phyloP scores from a whole-genome alignment of 2,329 filamentous ascomycete genomes.

The Shiraia sp. region DNA sequence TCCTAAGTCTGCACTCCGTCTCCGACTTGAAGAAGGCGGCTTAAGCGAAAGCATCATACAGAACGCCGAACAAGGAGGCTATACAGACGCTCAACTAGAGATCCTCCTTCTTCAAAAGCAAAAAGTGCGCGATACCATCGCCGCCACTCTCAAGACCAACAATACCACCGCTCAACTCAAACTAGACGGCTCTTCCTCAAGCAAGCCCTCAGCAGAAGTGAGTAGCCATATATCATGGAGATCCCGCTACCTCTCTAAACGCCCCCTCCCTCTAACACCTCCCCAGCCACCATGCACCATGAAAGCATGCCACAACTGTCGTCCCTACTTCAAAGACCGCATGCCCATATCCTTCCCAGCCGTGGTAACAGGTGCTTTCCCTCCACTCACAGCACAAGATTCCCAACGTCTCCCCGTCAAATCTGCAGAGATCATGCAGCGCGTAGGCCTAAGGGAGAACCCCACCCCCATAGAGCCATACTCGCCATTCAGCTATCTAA shows the following conservation, averaged over 20 bases:
- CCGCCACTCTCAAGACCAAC: slow-evolving; percentile 19
- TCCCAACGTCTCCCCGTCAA: slow-evolving; percentile 38
- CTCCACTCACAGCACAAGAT: slow-evolving; percentile 39
- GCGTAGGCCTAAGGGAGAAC: slow-evolving; percentile 33
- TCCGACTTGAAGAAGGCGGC: slow-evolving; percentile 32
- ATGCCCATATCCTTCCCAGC: slow-evolving; percentile 51
- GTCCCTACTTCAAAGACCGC: slow-evolving; percentile 54
- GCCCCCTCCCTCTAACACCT: slow-evolving; percentile 5
- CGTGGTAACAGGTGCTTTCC: slow-evolving; percentile 44
- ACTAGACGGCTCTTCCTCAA: slow-evolving; percentile 25
- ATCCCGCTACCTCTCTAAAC: neutral
- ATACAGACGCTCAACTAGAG: slow-evolving; percentile 36
- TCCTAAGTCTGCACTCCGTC: slow-evolving; percentile 24
- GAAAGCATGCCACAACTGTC: slow-evolving; percentile 55
- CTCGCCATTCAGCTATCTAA: slow-evolving; percentile 11
- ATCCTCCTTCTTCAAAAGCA: slow-evolving; percentile 38
- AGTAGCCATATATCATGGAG: slow-evolving; percentile 3
- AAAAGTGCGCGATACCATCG: slow-evolving; percentile 33
- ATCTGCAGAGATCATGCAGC: slow-evolving; percentile 35
- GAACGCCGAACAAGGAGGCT: slow-evolving; percentile 38
- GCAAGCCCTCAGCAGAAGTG: slow-evolving; percentile 15
- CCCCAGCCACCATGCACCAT: slow-evolving; percentile 44
- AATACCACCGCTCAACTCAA: slow-evolving; percentile 21
- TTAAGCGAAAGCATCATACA: slow-evolving; percentile 41
- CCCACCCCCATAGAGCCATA: neutral